Base-by-base conservation (phyloP, 1,139 yeast genomes). In the Sugiyamaella castrensis region DNA sequence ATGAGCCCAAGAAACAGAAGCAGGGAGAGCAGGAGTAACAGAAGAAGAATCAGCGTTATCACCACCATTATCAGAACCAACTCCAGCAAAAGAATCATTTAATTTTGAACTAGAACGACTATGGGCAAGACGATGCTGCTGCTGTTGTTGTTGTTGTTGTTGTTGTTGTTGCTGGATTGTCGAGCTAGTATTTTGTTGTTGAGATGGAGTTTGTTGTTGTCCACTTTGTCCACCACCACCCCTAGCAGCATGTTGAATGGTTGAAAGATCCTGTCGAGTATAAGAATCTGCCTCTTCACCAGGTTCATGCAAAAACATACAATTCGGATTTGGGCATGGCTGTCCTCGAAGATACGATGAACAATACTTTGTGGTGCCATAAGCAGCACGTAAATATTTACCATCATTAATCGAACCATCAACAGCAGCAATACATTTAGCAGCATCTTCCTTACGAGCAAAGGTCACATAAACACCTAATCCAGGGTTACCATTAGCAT, bases 241-340 rank as follows among this genome's bases (percentile, higher is more conserved):
- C 24, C 62, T 44, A 12, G 61, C 60, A 16, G 59, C 63, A 54
- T 70, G 74, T 62, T 86, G 89, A 64, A 87, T 86, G 12, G 95
- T 86, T 11, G 91, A 83, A 64, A 89, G 76, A 65, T 91, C 97
- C 66, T 91, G 94, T 69, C 96, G 82, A 31, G 96, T 87, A 69
- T 88, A 92, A 7, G 95, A 84, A 63, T 94, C 98, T 1, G 98
- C 98, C 67, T 94, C 98, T 71, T 94, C 99, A 53, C 99, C 98
- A 2, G 98, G 98, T 68, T 94, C 98, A 67, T 94, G 99, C 61
- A 94, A 76, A 64, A 92, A 94, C 98, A 94, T 94, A 76, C 99
- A 94, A 66, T 89, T 89, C 53, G 98, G 98, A 69, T 94, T 94
- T 53, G 96, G 98, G 71, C 99, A 94, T 16, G 95, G 84, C 66